Evolutionary conservation across 345 rosid genomes (phyloP).

Genomic region (Murraya koenigii): DNA sequence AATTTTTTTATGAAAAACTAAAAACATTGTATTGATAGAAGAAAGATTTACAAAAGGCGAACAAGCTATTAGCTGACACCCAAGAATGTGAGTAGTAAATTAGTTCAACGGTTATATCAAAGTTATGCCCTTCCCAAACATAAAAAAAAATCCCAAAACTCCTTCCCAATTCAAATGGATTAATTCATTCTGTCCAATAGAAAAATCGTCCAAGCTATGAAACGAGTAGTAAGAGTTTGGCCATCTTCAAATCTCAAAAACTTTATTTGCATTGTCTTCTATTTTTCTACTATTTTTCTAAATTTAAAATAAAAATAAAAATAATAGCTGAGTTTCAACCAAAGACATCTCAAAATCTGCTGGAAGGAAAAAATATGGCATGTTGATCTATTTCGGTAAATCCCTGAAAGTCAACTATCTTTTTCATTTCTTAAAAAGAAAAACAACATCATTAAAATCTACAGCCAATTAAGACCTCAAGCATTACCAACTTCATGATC

Average conservation of each 20-base stretch:
- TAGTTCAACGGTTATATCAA: too few species aligned
- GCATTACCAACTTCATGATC: slow-evolving; percentile 89
- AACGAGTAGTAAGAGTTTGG: background rate
- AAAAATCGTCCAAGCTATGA: background rate
- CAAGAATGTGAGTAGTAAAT: background rate
- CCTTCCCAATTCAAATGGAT: background rate
- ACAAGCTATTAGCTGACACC: background rate
- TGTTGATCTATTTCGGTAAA: background rate
- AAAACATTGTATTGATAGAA: too few species aligned
- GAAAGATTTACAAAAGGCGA: too few species aligned
- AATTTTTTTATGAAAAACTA: too few species aligned
- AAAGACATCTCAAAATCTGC: background rate
- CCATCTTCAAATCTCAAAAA: background rate
- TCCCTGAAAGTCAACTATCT: background rate
- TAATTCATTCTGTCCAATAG: background rate
- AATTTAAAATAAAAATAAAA: background rate
- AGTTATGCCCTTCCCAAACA: background rate
- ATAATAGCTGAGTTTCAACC: background rate
- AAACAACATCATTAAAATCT: background rate
- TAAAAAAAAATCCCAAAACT: background rate
- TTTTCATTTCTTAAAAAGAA: background rate
- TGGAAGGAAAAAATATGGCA: background rate
- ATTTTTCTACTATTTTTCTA: background rate
- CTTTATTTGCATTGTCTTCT: background rate
- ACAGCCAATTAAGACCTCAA: slow-evolving; percentile 9